Evolutionary conservation across 2,329 filamentous ascomycete genomes (phyloP).

Genomic region (Colletotrichum melonis): DNA sequence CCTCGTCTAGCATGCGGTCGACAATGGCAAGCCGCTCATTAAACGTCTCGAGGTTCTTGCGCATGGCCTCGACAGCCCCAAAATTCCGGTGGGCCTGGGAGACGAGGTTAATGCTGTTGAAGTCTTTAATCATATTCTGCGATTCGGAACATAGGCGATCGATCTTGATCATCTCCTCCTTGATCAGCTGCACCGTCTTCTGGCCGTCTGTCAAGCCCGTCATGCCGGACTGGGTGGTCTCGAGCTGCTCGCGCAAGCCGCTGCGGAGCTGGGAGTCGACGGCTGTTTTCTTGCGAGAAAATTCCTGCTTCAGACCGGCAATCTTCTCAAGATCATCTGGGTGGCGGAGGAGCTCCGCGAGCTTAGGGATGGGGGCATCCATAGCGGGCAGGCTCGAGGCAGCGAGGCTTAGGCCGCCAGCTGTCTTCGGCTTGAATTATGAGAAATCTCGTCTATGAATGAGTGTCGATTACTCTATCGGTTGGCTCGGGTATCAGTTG

Average conservation of each 20-base stretch:
- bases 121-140: constrained; percentile 97
- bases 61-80: constrained; percentile 92
- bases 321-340: constrained; percentile 99
- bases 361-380: constrained; percentile 80
- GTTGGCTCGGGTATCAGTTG: background rate
- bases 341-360: constrained; percentile 92
- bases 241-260: constrained; percentile 90
- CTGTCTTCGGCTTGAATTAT: background rate
- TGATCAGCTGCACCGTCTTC: constrained; percentile 90
- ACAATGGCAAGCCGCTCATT: constrained; percentile 80
- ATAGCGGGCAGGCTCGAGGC: constrained; percentile 51
- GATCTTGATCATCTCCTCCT: constrained; percentile 98
- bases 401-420: constrained; percentile 1
- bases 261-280: constrained; percentile 91
- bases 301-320: constrained; percentile 87
- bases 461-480: background rate
- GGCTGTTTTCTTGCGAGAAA: constrained; percentile 91
- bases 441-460: background rate
- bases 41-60: constrained; percentile 88
- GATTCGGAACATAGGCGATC: constrained; percentile 97
- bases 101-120: constrained; percentile 90
- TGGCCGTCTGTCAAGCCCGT: constrained; percentile 88
- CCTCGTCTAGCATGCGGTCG: constrained; percentile 82
- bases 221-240: constrained; percentile 95
- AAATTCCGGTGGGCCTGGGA: constrained; percentile 98